Conservation (phyloP, 805 yeast species). For the Kodamaea sagamina region DNA sequence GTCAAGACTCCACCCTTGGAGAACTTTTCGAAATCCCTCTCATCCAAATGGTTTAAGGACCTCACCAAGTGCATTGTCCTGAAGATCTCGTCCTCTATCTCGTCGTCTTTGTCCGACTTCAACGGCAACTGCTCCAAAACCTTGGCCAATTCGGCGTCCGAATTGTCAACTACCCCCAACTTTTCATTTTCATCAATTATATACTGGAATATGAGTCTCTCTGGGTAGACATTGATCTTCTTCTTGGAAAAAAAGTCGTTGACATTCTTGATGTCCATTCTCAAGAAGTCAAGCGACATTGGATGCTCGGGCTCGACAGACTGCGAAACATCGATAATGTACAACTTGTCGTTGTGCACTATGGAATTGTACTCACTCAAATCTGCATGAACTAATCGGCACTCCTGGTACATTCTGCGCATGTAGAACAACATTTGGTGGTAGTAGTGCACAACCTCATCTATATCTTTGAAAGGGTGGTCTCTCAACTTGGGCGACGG, state of each 20-base stretch:
- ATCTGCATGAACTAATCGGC: slow-evolving; percentile 95
- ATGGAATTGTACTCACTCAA: slow-evolving; percentile 91
- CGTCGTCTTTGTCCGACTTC: slow-evolving; percentile 60
- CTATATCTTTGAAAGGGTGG: slow-evolving; percentile 68
- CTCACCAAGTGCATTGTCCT: slow-evolving; percentile 76
- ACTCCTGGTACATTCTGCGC: slow-evolving; percentile 82
- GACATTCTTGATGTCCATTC: slow-evolving; percentile 97
- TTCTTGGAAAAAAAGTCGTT: slow-evolving; percentile 79
- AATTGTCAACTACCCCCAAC: slow-evolving; percentile 40
- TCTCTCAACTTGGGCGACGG: slow-evolving; percentile 91
- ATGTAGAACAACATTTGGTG: slow-evolving; percentile 79
- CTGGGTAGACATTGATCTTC: slow-evolving; percentile 77
- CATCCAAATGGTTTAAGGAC: slow-evolving; percentile 82
- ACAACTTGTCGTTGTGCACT: slow-evolving; percentile 74
- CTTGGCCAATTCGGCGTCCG: slow-evolving; percentile 41
- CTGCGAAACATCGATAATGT: slow-evolving; percentile 95
- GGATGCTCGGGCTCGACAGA: slow-evolving; percentile 98
- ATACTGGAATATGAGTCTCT: slow-evolving; percentile 77
- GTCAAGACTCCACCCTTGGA: slow-evolving; percentile 80
- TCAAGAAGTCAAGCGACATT: slow-evolving; percentile 86
- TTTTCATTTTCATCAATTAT: slow-evolving; percentile 53
- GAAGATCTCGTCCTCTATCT: slow-evolving; percentile 76
- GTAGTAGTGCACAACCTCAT: slow-evolving; percentile 67
- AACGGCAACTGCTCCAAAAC: slow-evolving; percentile 56
- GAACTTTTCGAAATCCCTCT: slow-evolving; percentile 82